Conservation (phyloP, 139 green algal genomes). For the Picochlorum sp. region DNA sequence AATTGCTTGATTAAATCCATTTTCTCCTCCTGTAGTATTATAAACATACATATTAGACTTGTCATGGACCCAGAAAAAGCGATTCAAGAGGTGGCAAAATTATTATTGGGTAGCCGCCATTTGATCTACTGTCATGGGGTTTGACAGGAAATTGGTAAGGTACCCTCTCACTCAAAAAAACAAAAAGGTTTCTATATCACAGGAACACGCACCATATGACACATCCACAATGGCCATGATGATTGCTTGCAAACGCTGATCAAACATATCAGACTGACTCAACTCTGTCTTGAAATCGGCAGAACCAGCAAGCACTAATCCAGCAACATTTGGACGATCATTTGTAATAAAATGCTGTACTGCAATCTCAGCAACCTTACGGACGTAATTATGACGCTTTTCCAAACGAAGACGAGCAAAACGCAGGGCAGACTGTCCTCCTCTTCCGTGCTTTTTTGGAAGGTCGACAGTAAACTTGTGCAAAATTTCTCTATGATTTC, state of each 20-base stretch:
- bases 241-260: conserved; percentile 77
- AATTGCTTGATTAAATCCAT: conserved; percentile 98
- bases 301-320: conserved; percentile 87
- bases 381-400: conserved; percentile 99
- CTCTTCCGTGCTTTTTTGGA: conserved; percentile 98
- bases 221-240: conserved; percentile 95
- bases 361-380: conserved; percentile 85
- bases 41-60: not conserved
- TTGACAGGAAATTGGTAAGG: conserved; percentile 67
- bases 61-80: conserved; percentile 4
- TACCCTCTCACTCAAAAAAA: conserved; percentile 6
- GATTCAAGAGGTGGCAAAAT: not conserved
- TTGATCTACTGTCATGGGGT: conserved; percentile 54
- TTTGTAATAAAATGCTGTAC: conserved; percentile 90
- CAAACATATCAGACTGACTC: conserved; percentile 90
- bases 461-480: conserved; percentile 97
- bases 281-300: conserved; percentile 99
- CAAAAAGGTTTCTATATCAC: too few relatives aligned
- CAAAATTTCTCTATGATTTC: conserved; percentile 92
- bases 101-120: conserved; percentile 50
- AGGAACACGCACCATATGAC: conserved; percentile 73
- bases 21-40: conserved; percentile 74
- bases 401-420: conserved; percentile 96
- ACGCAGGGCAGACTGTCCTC: conserved; percentile 94
- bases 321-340: conserved; percentile 85